Percentiles rank a stretch among this genome's conserved stretches.
These are phyloP conservation scores for Rosa hybrid DNA, from an alignment of 331 rosid genomes.

Conservation along the genomic window DNA sequence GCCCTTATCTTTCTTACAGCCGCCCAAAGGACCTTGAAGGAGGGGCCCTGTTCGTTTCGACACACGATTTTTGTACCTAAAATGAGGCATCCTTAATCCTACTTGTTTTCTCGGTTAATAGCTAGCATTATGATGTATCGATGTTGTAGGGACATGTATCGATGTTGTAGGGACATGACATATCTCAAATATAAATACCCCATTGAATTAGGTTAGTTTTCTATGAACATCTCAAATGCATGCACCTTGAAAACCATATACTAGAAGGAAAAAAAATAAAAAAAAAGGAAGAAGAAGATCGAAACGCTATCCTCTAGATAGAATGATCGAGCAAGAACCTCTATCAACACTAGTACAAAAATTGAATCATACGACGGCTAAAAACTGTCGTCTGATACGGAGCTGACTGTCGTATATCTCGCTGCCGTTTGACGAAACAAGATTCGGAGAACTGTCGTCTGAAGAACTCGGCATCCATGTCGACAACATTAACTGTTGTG, in stretches of 20 bases:
- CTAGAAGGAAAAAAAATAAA: too few relatives aligned
- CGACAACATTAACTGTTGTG: too few relatives aligned
- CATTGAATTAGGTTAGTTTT: not conserved
- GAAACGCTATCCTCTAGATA: too few relatives aligned
- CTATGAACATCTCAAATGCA: not conserved
- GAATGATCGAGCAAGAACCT: too few relatives aligned
- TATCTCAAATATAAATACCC: not conserved
- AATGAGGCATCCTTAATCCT: not conserved
- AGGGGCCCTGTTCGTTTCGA: not conserved
- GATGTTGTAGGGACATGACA: not conserved
- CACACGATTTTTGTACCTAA: conserved; percentile 1
- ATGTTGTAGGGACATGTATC: not conserved
- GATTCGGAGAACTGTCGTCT: too few relatives aligned
- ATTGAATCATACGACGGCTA: too few relatives aligned
- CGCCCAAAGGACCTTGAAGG: not conserved
- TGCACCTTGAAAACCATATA: not conserved
- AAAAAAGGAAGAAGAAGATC: too few relatives aligned
- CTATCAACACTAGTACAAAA: too few relatives aligned
- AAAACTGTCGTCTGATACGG: too few relatives aligned
- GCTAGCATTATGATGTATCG: not conserved
- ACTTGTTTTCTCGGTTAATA: not conserved
- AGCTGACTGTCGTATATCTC: too few relatives aligned
- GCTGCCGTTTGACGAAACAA: too few relatives aligned
- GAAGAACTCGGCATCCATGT: too few relatives aligned
- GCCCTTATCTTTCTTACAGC: not conserved